Conservation (phyloP, 2,329 filamentous ascomycete species). For the Diaporthe longicolla region DNA sequence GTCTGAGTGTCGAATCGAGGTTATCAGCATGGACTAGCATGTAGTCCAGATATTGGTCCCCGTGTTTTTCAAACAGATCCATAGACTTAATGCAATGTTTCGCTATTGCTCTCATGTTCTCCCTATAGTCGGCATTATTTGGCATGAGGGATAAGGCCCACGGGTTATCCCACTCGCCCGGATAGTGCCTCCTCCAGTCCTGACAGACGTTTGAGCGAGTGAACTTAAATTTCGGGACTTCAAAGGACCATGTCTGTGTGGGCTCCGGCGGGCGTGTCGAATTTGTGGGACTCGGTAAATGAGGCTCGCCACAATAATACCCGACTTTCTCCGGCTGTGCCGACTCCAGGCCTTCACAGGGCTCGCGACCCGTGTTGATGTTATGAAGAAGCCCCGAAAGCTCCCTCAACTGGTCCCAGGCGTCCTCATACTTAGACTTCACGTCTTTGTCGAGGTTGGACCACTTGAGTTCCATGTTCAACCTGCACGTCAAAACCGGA, state of each 20-base stretch:
- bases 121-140: not conserved
- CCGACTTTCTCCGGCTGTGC: too few species aligned
- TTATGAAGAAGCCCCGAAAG: too few species aligned
- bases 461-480: too few species aligned
- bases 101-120: not conserved
- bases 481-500: too few species aligned
- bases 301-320: too few species aligned
- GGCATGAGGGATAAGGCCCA: not conserved
- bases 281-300: too few species aligned
- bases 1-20: rapidly evolving
- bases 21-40: not conserved
- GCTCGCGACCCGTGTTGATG: too few species aligned
- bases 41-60: not conserved
- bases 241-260: not conserved
- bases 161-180: not conserved
- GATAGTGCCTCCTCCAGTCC: not conserved
- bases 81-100: not conserved
- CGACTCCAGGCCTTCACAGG: too few species aligned
- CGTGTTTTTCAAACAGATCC: not conserved
- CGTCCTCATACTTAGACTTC: too few species aligned
- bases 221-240: not conserved
- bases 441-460: too few species aligned
- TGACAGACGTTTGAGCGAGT: not conserved
- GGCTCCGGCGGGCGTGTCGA: too few species aligned
- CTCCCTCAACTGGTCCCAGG: too few species aligned